These are phyloP conservation scores for Infundibulicybe gibba DNA, from an alignment of 768 basidiomycete genomes.

Conservation along the genomic window DNA sequence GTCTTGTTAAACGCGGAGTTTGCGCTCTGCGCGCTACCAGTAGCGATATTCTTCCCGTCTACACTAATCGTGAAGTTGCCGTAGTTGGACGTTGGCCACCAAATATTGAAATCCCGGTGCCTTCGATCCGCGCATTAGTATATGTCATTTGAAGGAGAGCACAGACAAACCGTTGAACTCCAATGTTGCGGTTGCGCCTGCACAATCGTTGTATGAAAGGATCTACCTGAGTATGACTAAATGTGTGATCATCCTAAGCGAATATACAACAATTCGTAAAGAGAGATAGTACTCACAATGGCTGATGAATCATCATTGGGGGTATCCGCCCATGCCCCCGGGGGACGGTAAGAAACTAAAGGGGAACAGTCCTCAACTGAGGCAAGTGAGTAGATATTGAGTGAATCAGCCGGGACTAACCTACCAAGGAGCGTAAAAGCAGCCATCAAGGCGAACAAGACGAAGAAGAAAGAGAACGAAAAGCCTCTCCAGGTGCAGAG, in stretches of 20 bases:
- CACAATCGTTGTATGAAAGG: constrained; percentile 39
- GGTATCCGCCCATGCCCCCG: constrained; percentile 46
- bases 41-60: constrained; percentile 34
- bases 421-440: constrained; percentile 39
- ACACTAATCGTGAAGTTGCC: constrained; percentile 42
- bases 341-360: constrained; percentile 46
- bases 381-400: neutral
- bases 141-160: neutral
- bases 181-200: constrained; percentile 45
- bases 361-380: constrained; percentile 57
- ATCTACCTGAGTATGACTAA: constrained; percentile 40
- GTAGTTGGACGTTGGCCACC: constrained; percentile 43
- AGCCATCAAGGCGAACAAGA: constrained; percentile 42
- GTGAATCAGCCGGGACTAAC: neutral
- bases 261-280: neutral
- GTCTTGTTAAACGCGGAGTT: constrained; percentile 27
- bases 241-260: neutral
- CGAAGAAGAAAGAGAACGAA: constrained; percentile 15
- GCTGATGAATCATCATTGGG: constrained; percentile 34
- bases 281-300: constrained; percentile 24
- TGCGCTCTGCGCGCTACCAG: constrained; percentile 28
- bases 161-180: constrained; percentile 41
- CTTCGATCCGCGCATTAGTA: constrained; percentile 15
- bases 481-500: no score
- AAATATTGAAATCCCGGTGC: constrained; percentile 50